Evolutionary conservation across 345 rosid genomes (phyloP), one percentile per base, ranked within the genome.

Genomic region (Gossypioides kirkii): DNA sequence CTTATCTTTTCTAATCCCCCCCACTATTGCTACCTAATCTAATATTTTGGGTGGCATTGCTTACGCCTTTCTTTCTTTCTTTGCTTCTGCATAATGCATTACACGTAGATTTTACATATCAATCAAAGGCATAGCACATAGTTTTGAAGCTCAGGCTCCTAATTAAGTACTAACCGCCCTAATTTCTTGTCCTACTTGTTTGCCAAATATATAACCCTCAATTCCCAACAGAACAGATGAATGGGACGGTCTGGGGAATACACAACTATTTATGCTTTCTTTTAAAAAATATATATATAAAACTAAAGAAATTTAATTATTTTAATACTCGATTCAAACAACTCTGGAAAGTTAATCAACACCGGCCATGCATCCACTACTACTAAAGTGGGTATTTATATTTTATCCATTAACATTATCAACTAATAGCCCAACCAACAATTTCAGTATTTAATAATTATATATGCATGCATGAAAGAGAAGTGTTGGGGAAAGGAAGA

Each of bases 41-140:
- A 55, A 20, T 55, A 55, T 54, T 47, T 3, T 64, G 69, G 53
- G 53, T 65, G 52, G 32, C 56, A 20, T 20, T 23, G 20, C 13
- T 38, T 28, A 16, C 22, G 46, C 23, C 67, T 62, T 62, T 32
- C 67, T 38, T 60, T 60, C 42, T 60, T 32, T 32, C 38, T 32
- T 32, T 32, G 43, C 20, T 43, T 18, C 13, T 43, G 52, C 38
- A 52, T 52, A 20, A 53, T 73, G 76, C 76, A 50, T 22, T 41
- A 73, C 76, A 73, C 70, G 62, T 73, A 73, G 71, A 53, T 73
- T 49, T 64, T 64, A 55, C 71, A 25, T 54, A 42, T 22, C 18
- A 71, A 42, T 28, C 70, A 43, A 50, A 2, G 46, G 22, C 23
- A 17, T 41, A 45, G 72, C 72, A 50, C 60, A 69, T 2, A 28